Evolutionary conservation across 805 yeast species (phyloP), one percentile per base, ranked within the genome.

Genomic region (Lachancea dasiensis): DNA sequence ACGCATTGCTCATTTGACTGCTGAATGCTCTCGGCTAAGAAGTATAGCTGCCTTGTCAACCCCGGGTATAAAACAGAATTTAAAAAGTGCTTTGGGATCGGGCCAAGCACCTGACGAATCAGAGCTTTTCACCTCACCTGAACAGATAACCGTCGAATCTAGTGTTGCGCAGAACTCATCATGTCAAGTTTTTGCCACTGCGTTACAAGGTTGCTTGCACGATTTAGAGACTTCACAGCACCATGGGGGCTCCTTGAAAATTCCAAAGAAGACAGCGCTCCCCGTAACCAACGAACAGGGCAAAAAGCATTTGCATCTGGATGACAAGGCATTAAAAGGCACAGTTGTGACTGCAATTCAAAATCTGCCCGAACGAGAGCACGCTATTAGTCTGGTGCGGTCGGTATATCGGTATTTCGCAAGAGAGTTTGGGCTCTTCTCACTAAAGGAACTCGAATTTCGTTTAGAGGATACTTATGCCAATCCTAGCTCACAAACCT

Each of bases 1-100:
- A 7, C 34, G 59, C 6, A 34, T 53, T 35, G 37, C 31, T 6
- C 17, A 13, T 18, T 31, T 54, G 27, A 30, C 34, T 28, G 22
- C 39, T 8, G 39, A 39, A 20, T 39, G 34, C 28, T 17, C 14
- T 4, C 36, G 29, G 21, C 7, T 31, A 22, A 19, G 16, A 21
- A n/a, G 25, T 31, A 7, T 14, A 19, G 27, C 22, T 20, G 22
- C 27, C 6, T 20, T n/a, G 16, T 11, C 17, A 10, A 8, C 35
- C 17, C 3, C 15, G 9, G 17, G 8, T 4, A 5, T 5, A 5
- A 13, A 17, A 13, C 16, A 31, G 19, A n/a, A 33, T 13, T 16
- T 22, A 10, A 10, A 22, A 22, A 26, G 13, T n/a, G 9, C 28
- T 11, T 14, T 26, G 13, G 14, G 13, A 7, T n/a, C 10, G 10